Base-by-base conservation (phyloP, 2,329 filamentous ascomycete species). In the Fusarium subglutinans region DNA sequence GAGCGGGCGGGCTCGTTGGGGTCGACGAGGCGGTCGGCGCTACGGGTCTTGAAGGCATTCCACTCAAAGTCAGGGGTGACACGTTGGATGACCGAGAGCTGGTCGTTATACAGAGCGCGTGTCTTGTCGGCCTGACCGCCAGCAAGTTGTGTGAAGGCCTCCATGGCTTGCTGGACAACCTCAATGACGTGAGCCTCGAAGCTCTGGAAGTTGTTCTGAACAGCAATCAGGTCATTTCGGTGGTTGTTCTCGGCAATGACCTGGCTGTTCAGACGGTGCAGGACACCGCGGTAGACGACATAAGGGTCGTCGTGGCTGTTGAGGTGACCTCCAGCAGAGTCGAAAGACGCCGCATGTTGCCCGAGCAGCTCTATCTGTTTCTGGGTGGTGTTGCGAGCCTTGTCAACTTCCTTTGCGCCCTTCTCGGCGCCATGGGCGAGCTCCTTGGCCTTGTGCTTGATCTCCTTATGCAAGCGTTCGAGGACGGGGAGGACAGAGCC, bases 381-480 rank as follows among this genome's bases (percentile, higher is more conserved):
- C 86, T 99, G 96, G 0, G 96, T 98, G 12, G 85, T 86, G 77
- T 91, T 90, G 69, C 96, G 93, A 14, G 94, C 91, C 86, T 97
- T 98, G 71, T 98, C 94, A 28, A 99, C 95, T 57, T 94, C 91
- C 86, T 98, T 99, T 75, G 93, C 91, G 22, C 92, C 90, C 86
- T 97, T 98, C 70, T 91, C 89, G 28, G 93, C 94, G 14, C 96
- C 95, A 70, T 91, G 88, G 48, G 90, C 88, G 56, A 99, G 89
- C 84, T 98, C 95, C 87, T 98, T 98, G 73, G 90, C 88, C 87
- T 98, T 98, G 85, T 93, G 91, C 89, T 98, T 99, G 87, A 99
- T 96, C 82, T 98, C 96, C 82, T 94, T 92, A 86, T 98, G 95
- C 55, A 99, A 87, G 59, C 95, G 93, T 78, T 97, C 94, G 80